These are phyloP conservation scores for Trypanosoma cruzi DNA, from an alignment of 208 protist species.

Conservation along the genomic window DNA sequence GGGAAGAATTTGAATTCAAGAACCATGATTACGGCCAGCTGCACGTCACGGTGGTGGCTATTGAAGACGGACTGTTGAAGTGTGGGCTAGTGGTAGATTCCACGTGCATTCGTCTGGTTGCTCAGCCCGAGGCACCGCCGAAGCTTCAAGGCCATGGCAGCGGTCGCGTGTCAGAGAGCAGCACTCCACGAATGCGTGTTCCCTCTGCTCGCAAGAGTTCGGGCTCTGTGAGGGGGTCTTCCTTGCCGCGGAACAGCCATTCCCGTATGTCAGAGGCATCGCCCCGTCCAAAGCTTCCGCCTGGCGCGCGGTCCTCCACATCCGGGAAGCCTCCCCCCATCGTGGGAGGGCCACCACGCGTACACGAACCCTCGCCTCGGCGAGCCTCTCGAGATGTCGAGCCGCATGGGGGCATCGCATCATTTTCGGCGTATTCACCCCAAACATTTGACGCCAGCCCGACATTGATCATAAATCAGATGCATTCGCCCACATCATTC, in stretches of 20 bases:
- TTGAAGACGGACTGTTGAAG: slow-evolving; percentile 13
- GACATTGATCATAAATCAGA: not conserved
- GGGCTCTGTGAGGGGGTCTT: not conserved
- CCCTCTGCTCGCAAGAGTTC: not conserved
- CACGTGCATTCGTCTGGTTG: slow-evolving; percentile 15
- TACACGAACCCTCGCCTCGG: not conserved
- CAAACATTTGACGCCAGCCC: not conserved
- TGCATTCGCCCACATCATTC: not conserved
- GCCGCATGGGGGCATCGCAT: not conserved
- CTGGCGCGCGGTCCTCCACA: not conserved
- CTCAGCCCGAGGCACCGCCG: slow-evolving; percentile 13
- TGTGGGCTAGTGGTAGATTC: slow-evolving; percentile 17
- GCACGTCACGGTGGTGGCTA: slow-evolving; percentile 12
- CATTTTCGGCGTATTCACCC: not conserved
- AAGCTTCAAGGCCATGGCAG: slow-evolving; percentile 10
- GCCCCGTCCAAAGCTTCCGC: not conserved
- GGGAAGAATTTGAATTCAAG: slow-evolving; percentile 27
- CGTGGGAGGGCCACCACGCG: not conserved
- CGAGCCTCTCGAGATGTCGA: not conserved
- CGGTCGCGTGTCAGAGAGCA: not conserved
- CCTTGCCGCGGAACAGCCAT: not conserved
- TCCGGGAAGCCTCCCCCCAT: not conserved
- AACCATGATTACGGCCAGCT: slow-evolving; percentile 16
- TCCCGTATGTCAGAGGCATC: not conserved
- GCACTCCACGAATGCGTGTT: not conserved